phyloP scores from a whole-genome alignment of 192 early-diverging fungal species.

The Coemansia sp. region DNA sequence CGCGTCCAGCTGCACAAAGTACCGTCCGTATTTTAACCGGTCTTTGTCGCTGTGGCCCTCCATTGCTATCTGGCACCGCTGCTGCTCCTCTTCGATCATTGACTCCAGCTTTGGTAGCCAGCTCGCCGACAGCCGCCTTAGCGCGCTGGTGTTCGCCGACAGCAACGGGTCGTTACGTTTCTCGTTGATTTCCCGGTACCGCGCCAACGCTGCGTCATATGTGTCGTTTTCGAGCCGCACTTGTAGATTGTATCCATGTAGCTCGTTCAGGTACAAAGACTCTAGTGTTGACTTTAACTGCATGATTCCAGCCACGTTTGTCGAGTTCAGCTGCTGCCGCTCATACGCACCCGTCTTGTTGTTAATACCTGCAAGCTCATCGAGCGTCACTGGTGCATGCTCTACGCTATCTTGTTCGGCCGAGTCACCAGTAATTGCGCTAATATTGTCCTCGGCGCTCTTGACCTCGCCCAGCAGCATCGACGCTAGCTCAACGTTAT shows the following conservation, averaged over 20 bases:
- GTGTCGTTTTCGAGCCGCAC: conserved; percentile 79
- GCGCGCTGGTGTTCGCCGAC: conserved; percentile 52
- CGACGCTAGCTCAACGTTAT: conserved; percentile 26
- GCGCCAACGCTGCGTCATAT: conserved; percentile 70
- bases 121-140: conserved; percentile 62
- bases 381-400: background rate
- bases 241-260: conserved; percentile 71
- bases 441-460: conserved; percentile 33
- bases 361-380: background rate
- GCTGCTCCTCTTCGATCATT: conserved; percentile 70
- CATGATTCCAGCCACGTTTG: conserved; percentile 69
- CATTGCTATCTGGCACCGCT: conserved; percentile 32
- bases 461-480: conserved; percentile 33
- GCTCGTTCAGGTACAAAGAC: conserved; percentile 56
- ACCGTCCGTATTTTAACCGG: conserved; percentile 33
- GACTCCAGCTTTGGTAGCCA: conserved; percentile 76
- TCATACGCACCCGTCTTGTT: background rate
- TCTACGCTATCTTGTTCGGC: background rate
- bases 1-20: conserved; percentile 50
- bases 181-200: conserved; percentile 57
- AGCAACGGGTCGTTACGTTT: conserved; percentile 60
- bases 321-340: conserved; percentile 34
- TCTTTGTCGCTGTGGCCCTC: conserved; percentile 20
- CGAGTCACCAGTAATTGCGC: conserved; percentile 14
- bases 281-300: conserved; percentile 72